Evolutionary conservation across 306 rosid genomes (phyloP).

Genomic region (Pueraria montana): DNA sequence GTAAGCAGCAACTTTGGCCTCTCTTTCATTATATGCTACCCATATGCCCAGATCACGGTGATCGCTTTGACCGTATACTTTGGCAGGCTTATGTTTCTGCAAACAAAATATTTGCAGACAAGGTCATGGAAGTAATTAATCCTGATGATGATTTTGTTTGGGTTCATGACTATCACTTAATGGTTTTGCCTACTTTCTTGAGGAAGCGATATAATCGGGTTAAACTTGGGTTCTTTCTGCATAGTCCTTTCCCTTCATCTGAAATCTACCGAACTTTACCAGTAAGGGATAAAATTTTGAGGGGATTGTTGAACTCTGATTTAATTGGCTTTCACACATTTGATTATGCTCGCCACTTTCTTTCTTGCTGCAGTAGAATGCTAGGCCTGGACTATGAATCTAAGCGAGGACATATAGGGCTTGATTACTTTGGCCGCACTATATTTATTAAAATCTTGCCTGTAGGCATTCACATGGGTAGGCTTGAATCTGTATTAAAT

Average conservation of each 20-base stretch:
- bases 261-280: constrained; percentile 87
- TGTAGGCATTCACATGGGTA: constrained; percentile 90
- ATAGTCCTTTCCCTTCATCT: constrained; percentile 89
- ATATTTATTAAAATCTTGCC: constrained; percentile 85
- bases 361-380: constrained; percentile 97
- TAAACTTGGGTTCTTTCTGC: constrained; percentile 88
- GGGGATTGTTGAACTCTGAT: constrained; percentile 82
- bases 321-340: constrained; percentile 90
- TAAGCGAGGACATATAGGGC: constrained; percentile 91
- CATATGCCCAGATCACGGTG: constrained; percentile 81
- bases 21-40: constrained; percentile 93
- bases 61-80: constrained; percentile 76
- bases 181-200: constrained; percentile 90
- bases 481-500: constrained; percentile 78
- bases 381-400: constrained; percentile 90
- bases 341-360: constrained; percentile 93
- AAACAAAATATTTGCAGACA: constrained; percentile 87
- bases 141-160: constrained; percentile 88
- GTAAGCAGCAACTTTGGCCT: constrained; percentile 89
- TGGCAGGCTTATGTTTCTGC: constrained; percentile 95
- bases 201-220: constrained; percentile 74
- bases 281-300: constrained; percentile 81
- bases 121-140: constrained; percentile 85
- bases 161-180: constrained; percentile 91
- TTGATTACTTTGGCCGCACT: constrained; percentile 90